Evolutionary conservation across 2,329 filamentous ascomycete species (phyloP), one percentile per base, ranked within the genome.

Genomic region (Botrytis hyacinthi): DNA sequence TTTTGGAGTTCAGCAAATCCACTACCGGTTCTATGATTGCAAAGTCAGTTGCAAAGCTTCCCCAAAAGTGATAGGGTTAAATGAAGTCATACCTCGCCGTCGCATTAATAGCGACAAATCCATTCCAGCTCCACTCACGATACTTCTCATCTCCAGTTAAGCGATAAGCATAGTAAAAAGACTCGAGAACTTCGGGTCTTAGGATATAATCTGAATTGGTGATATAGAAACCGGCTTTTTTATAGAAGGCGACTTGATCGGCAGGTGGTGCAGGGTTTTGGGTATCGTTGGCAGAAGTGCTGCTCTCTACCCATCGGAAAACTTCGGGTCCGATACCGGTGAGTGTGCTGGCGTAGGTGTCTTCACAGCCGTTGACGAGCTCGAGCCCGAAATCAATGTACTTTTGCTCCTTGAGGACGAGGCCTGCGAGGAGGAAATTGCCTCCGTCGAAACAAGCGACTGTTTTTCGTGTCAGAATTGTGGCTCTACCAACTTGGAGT

Each of bases 401-500:
- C 32, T 89, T 86, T 62, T 89, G 84, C 68, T 88, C 83, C 65
- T 86, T 83, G 54, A 97, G 87, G 1, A 91, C 88, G 37, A 92
- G 86, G 6, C 93, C 94, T 35, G 91, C 94, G 29, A 97, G 88
- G 78, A 97, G 90, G 83, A 97, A 94, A 82, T 91, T 97, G 26
- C 94, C 94, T 48, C 93, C 94, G 73, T 92, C 89, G 80, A 97
- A 97, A 82, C 93, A 96, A 51, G 92, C 92, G 74, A 97, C 87
- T 88, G 71, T 57, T 22, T 37, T 35, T 40, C 1, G 14, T 3
- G 12, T 73, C 51, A 73, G 42, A 7, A 46, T 40, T 51, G 22
- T 51, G 22, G 6, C 16, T 57, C n/a, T n/a, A 29, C 6, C 9
- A 16, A 4, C 7, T 29, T 57, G 2, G 40, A n/a, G 3, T 16